Evolutionary conservation across 495 filamentous ascomycete species (phyloP).

Genomic region (Durotheca rogersii): DNA sequence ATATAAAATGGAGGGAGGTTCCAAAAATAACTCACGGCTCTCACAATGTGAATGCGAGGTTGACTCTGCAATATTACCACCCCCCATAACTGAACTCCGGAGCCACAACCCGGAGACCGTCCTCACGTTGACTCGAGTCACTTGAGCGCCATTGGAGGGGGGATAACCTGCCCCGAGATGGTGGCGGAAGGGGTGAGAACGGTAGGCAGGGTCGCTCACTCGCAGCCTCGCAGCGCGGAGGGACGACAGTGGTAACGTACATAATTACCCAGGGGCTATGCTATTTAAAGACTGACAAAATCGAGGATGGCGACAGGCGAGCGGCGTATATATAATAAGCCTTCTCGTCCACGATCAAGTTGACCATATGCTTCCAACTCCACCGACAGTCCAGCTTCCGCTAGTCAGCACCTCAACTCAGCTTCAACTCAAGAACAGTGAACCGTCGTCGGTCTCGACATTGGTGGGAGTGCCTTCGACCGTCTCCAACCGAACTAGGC

Average conservation of each 20-base stretch:
- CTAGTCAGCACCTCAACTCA: not conserved
- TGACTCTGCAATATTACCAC: conserved; percentile 24
- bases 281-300: conserved; percentile 17
- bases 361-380: conserved; percentile 5
- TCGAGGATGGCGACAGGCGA: conserved; percentile 6
- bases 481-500: not conserved
- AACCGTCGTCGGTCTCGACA: conserved; percentile 4
- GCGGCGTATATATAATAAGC: conserved; percentile 19
- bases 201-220: conserved; percentile 9
- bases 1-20: conserved; percentile 21
- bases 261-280: conserved; percentile 13
- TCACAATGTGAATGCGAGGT: conserved; percentile 4
- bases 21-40: conserved; percentile 21
- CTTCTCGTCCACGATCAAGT: conserved; percentile 6
- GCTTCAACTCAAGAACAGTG: not conserved
- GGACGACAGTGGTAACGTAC: conserved; percentile 28
- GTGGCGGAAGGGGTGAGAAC: conserved; percentile 14
- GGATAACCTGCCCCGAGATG: conserved; percentile 14
- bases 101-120: conserved; percentile 17
- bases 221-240: conserved; percentile 18
- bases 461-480: conserved; percentile 4
- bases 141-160: conserved; percentile 5
- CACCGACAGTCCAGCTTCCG: conserved; percentile 9
- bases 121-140: conserved; percentile 12
- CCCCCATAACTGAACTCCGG: conserved; percentile 21